These are phyloP conservation scores for Crithidia brevicula DNA, from an alignment of 208 protist species.

Conservation along the genomic window DNA sequence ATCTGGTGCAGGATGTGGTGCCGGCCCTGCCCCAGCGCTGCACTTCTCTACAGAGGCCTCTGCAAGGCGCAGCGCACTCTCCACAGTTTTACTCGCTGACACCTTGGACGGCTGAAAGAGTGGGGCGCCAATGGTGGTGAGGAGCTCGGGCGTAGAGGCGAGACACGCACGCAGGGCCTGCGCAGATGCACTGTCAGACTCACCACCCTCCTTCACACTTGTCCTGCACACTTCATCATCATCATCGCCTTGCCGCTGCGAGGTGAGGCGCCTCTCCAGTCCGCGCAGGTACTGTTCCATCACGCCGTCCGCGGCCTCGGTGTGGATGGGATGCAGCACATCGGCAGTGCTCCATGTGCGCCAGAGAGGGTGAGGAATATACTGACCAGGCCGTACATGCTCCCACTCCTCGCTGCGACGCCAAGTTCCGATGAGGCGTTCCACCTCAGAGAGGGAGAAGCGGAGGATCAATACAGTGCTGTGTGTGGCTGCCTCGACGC, in stretches of 20 bases:
- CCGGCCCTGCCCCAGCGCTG: background rate
- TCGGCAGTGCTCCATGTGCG: conserved; percentile 22
- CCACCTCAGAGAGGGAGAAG: conserved; percentile 53
- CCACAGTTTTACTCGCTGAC: conserved; percentile 1
- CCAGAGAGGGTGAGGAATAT: conserved; percentile 49
- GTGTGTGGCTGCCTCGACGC: background rate
- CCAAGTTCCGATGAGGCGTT: conserved; percentile 54
- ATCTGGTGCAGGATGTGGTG: background rate
- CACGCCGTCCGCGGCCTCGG: conserved; percentile 23
- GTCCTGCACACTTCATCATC: background rate
- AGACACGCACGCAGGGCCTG: background rate
- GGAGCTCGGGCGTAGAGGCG: background rate
- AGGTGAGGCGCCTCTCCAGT: conserved; percentile 13
- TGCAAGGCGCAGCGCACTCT: conserved; percentile 12
- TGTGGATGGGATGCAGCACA: conserved; percentile 31
- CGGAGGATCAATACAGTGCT: conserved; percentile 29
- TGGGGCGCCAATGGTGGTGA: conserved; percentile 19
- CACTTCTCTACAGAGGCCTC: background rate
- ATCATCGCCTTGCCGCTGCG: background rate
- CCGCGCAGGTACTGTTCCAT: conserved; percentile 36
- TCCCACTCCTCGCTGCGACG: conserved; percentile 53
- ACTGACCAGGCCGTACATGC: conserved; percentile 22
- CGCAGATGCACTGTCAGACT: background rate
- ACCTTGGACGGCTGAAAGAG: conserved; percentile 1
- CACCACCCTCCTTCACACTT: background rate